Conservation (phyloP, 768 basidiomycete genomes). For the Cubamyces lactineus region DNA sequence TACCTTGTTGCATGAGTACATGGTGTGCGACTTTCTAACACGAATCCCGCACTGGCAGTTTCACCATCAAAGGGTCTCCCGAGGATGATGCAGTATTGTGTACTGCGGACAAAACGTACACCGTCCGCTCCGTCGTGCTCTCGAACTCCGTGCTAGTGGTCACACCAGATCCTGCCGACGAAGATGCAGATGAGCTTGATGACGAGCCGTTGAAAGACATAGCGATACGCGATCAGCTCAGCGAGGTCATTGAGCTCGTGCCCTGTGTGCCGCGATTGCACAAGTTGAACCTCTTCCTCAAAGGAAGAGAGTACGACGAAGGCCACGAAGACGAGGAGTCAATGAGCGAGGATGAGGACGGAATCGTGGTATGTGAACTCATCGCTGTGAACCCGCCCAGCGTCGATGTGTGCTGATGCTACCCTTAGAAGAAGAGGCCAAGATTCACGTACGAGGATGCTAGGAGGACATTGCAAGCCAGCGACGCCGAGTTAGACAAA, state of each 20-base stretch:
- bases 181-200: conserved; percentile 34
- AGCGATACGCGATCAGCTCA: conserved; percentile 78
- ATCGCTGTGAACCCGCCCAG: neutral
- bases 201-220: conserved; percentile 37
- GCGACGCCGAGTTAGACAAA: conserved; percentile 68
- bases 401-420: neutral
- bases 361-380: conserved; percentile 6
- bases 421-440: conserved; percentile 37
- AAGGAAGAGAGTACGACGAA: conserved; percentile 73
- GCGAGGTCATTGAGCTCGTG: conserved; percentile 82
- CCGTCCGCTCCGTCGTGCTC: conserved; percentile 81
- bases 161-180: conserved; percentile 44
- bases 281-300: conserved; percentile 61
- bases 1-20: conserved; percentile 13
- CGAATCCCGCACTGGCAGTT: conserved; percentile 39
- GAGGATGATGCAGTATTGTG: conserved; percentile 91
- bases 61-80: conserved; percentile 80
- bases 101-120: conserved; percentile 78
- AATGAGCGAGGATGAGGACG: conserved; percentile 34
- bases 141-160: conserved; percentile 88
- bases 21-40: conserved; percentile 8
- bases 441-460: conserved; percentile 64
- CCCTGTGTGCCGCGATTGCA: conserved; percentile 80
- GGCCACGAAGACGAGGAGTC: conserved; percentile 52
- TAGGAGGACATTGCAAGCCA: conserved; percentile 73